Base-by-base conservation (phyloP, 257 asterid genomes). In the Nemophila menziesii region DNA sequence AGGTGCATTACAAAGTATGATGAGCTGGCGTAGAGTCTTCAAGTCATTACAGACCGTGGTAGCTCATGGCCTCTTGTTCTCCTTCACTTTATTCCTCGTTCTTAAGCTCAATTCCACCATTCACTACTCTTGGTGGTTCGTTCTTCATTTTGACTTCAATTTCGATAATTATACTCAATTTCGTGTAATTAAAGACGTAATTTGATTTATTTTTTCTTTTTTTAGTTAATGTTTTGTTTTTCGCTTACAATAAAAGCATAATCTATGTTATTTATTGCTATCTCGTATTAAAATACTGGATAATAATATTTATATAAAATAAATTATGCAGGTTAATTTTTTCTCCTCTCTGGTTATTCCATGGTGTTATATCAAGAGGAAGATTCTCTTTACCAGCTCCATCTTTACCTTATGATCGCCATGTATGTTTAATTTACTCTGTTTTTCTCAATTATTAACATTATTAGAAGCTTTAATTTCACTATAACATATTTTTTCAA, bases 371-470 rank as follows among this genome's bases (percentile, higher is more conserved):
- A 56, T 92, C 98, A 45, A 73, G 96, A 70, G 94, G 96, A 54
- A 77, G 98, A 71, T 89, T 85, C 85, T 84, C 96, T 48, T 74
- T 84, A 55, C 98, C 98, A 43, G 96, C 98, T 61, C 98, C 98
- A 52, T 73, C 96, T 44, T 72, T 72, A 79, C 96, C 96, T 57
- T 92, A 70, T 68, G 85, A 84, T 55, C 98, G 94, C 37, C 66
- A 71, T 60, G 98, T 89, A 89, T 61, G 90, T 56, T 55, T 22
- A 42, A 37, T 42, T 52, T 49, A 23, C 1, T 11, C 48, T 44
- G 19, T 39, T 54, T 56, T 64, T 20, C 1, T 19, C 16, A 11
- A 38, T 5, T 10, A n/a, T n/a, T n/a, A n/a, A n/a, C 22, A 16
- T 13, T 33, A 44, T 14, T 14, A 21, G 4, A 16, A 2, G 19